Evolutionary conservation across 2,329 filamentous ascomycete species (phyloP).

Genomic region (Ophiognomonia clavigignenti-juglandacearum): DNA sequence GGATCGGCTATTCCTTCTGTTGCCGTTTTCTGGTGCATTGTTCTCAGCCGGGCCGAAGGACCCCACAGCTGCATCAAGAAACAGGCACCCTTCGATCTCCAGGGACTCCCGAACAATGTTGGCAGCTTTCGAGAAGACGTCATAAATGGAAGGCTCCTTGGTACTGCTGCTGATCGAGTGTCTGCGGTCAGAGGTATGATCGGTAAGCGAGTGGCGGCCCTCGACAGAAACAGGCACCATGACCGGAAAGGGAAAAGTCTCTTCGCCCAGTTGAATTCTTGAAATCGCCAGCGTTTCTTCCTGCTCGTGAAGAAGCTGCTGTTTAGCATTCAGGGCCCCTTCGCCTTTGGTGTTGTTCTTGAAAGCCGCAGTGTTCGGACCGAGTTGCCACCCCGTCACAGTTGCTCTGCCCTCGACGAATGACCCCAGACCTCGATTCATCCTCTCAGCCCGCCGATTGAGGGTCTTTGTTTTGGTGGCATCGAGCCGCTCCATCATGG

Average conservation of each 20-base stretch:
- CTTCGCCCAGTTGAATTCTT: not conserved
- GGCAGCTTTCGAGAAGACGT: conserved; percentile 34
- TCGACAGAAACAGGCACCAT: not conserved
- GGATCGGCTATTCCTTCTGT: conserved; percentile 14
- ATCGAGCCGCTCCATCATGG: conserved; percentile 24
- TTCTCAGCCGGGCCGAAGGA: conserved; percentile 23
- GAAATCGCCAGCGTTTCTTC: not conserved
- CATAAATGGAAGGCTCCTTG: not conserved
- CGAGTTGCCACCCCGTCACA: not conserved
- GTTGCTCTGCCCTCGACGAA: conserved; percentile 19
- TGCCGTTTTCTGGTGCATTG: conserved; percentile 13
- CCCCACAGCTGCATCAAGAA: conserved; percentile 27
- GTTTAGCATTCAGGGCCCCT: conserved; percentile 1
- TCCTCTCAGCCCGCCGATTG: conserved; percentile 20
- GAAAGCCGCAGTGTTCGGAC: not conserved
- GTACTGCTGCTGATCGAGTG: not conserved
- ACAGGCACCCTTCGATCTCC: conserved; percentile 34
- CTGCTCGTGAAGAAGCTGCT: not conserved
- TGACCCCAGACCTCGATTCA: conserved; percentile 19
- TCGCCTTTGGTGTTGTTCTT: not conserved
- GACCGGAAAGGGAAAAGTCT: not conserved
- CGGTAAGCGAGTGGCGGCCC: no score
- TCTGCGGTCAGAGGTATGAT: no score
- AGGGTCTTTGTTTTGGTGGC: conserved; percentile 18
- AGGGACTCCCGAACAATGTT: conserved; percentile 37